Conservation (phyloP, 1,284 basidiomycete species). For the Puccinia coronata region DNA sequence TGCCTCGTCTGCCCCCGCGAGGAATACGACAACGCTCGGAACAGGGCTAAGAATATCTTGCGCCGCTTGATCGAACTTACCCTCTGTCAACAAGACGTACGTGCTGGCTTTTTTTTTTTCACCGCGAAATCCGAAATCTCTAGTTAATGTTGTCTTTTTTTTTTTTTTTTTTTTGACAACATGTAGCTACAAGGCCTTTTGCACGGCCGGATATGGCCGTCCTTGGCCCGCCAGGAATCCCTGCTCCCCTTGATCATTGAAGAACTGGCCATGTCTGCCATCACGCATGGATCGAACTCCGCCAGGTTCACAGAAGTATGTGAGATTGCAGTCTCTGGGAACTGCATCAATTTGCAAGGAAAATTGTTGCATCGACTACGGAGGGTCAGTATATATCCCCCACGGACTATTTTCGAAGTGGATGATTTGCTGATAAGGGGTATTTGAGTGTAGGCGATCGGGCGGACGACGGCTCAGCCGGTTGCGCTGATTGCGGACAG, state of each 20-base stretch:
- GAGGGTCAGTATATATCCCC: conserved; percentile 63
- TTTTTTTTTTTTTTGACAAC: too few species aligned
- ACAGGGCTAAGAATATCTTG: conserved; percentile 70
- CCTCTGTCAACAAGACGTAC: conserved; percentile 69
- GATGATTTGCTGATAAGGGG: conserved; percentile 15
- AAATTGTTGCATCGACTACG: conserved; percentile 74
- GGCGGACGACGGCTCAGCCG: conserved; percentile 69
- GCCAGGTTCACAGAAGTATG: conserved; percentile 73
- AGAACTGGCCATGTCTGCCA: conserved; percentile 74
- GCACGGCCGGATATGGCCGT: conserved; percentile 45
- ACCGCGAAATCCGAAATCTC: not conserved
- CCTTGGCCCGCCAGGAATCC: conserved; percentile 49
- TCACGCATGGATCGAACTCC: conserved; percentile 76
- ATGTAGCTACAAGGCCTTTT: conserved; percentile 46
- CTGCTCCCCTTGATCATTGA: conserved; percentile 70
- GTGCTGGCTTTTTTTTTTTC: conserved; percentile 46
- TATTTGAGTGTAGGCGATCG: conserved; percentile 65
- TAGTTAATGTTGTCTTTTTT: not conserved
- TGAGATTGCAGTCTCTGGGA: conserved; percentile 71
- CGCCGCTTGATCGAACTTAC: conserved; percentile 74
- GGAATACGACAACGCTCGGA: conserved; percentile 55
- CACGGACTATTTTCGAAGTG: conserved; percentile 8
- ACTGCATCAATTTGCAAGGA: conserved; percentile 75
- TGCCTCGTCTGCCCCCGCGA: conserved; percentile 71
- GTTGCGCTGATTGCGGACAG: conserved; percentile 70